Evolutionary conservation across 495 filamentous ascomycete genomes (phyloP).

Genomic region (Rhypophila decipiens): DNA sequence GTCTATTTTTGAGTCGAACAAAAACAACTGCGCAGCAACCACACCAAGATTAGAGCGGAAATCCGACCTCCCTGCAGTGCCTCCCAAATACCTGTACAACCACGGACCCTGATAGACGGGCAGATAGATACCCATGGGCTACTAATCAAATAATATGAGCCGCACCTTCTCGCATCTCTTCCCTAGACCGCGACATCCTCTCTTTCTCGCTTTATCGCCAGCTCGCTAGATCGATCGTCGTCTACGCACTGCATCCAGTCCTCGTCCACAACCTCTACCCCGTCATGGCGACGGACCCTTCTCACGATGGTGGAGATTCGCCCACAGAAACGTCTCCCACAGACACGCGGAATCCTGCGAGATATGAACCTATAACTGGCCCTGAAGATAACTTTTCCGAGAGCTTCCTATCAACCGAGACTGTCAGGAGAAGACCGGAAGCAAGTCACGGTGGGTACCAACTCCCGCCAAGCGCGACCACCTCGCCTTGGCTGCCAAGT

Average conservation of each 20-base stretch:
- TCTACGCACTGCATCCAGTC: background rate
- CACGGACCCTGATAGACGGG: too few species aligned
- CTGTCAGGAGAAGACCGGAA: constrained; percentile 41
- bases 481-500: constrained; percentile 1
- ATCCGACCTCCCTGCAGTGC: too few species aligned
- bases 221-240: background rate
- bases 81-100: too few species aligned
- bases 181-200: background rate
- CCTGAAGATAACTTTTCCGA: constrained; percentile 31
- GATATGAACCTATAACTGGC: constrained; percentile 18
- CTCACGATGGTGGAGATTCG: constrained; percentile 22
- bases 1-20: too few species aligned
- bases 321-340: constrained; percentile 32
- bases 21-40: too few species aligned
- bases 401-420: constrained; percentile 42
- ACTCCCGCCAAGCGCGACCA: background rate
- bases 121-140: too few species aligned
- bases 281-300: constrained; percentile 24
- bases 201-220: background rate
- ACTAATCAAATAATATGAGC: constrained; percentile 3
- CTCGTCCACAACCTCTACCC: background rate
- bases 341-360: constrained; percentile 32
- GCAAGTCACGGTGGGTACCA: constrained; percentile 36
- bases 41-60: too few species aligned
- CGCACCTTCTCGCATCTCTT: background rate